These are phyloP conservation scores for Delonix regia DNA, from an alignment of 306 rosid genomes.

Conservation along the genomic window DNA sequence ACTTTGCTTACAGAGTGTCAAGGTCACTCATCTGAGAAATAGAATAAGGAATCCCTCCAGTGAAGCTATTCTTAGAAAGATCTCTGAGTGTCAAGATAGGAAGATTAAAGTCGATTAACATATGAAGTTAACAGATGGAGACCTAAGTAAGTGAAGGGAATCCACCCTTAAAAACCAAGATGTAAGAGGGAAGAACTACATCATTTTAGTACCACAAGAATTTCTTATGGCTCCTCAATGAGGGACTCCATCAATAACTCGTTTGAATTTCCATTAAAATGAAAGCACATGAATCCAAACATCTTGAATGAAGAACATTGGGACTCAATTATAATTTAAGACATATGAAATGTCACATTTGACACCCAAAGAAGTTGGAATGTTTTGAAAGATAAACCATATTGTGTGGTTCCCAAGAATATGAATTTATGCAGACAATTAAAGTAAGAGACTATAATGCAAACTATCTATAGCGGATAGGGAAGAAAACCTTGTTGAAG, in stretches of 20 bases:
- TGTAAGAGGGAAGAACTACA: no score
- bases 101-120: conserved; percentile 28
- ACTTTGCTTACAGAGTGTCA: conserved; percentile 58
- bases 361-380: neutral
- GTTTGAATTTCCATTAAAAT: conserved; percentile 8
- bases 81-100: conserved; percentile 53
- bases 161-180: no score
- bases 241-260: no score
- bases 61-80: conserved; percentile 73
- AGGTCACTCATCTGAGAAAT: conserved; percentile 74
- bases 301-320: conserved; percentile 5
- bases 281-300: conserved; percentile 17
- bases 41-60: conserved; percentile 74
- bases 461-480: neutral
- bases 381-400: neutral
- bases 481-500: neutral
- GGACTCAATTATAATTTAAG: neutral
- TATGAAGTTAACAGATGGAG: conserved; percentile 8
- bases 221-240: no score
- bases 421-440: neutral
- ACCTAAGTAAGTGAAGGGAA: no score
- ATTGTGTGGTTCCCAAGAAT: neutral
- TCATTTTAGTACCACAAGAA: no score
- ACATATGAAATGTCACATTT: neutral
- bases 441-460: neutral